Conservation (phyloP, 2,329 filamentous ascomycete genomes). For the Fusarium sp. region DNA sequence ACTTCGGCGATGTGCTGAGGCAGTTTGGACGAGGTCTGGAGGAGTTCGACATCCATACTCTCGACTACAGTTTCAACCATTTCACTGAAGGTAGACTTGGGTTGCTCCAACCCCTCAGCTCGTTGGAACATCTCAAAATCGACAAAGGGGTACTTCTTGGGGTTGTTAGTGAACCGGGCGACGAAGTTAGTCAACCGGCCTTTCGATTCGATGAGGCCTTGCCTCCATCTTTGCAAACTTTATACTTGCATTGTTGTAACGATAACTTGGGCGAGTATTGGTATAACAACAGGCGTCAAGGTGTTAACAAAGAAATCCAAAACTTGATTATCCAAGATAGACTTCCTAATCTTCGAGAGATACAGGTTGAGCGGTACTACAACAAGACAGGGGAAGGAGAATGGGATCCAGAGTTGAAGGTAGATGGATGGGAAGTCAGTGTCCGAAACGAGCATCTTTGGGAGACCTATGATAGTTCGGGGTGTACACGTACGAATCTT, state of each 20-base stretch:
- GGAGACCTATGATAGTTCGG: too few relatives aligned
- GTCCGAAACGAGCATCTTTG: too few relatives aligned
- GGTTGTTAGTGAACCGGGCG: too few relatives aligned
- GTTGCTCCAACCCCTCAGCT: conserved; percentile 6
- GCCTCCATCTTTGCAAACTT: conserved; percentile 10
- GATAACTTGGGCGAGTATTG: too few relatives aligned
- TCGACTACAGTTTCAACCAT: not conserved
- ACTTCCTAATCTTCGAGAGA: conserved; percentile 12
- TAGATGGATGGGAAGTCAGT: too few relatives aligned
- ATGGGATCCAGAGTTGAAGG: too few relatives aligned
- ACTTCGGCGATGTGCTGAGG: not conserved
- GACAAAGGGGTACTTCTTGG: not conserved
- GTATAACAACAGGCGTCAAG: accelerated
- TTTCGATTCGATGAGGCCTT: not conserved
- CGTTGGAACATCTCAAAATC: conserved; percentile 1
- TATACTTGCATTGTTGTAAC: not conserved
- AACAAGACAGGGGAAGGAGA: too few relatives aligned
- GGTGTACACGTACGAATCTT: too few relatives aligned
- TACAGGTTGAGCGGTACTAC: conserved; percentile 4
- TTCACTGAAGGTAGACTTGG: not conserved
- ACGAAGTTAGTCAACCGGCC: too few relatives aligned
- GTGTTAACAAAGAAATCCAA: not conserved
- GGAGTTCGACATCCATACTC: not conserved
- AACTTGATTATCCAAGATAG: not conserved
- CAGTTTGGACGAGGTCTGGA: not conserved